phyloP scores from a whole-genome alignment of 2,329 filamentous ascomycete species.

The Myriosclerotinia curreyana region DNA sequence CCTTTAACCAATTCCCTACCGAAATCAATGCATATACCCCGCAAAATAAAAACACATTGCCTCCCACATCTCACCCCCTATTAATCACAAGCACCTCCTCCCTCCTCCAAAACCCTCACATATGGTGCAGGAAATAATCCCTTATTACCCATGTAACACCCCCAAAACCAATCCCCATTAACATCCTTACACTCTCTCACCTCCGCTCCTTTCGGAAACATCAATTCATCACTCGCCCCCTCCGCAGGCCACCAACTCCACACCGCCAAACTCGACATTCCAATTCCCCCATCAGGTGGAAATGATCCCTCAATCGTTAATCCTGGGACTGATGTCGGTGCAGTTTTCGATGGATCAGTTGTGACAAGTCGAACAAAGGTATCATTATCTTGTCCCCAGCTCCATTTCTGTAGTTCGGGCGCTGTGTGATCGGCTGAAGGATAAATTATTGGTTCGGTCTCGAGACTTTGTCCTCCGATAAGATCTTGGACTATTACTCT shows the following conservation, averaged over 20 bases:
- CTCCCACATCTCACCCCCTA: neutral
- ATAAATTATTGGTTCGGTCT: conserved; percentile 46
- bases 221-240: conserved; percentile 65
- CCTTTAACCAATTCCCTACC: neutral
- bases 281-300: conserved; percentile 73
- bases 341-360: conserved; percentile 48
- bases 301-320: conserved; percentile 44
- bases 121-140: conserved; percentile 81
- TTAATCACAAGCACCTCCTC: neutral
- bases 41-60: neutral
- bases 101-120: conserved; percentile 51
- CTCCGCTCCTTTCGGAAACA: conserved; percentile 81
- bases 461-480: conserved; percentile 72
- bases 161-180: conserved; percentile 88
- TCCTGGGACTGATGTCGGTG: conserved; percentile 32
- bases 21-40: neutral
- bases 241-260: conserved; percentile 77
- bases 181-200: conserved; percentile 80
- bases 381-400: conserved; percentile 46
- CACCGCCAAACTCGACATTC: conserved; percentile 58
- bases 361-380: conserved; percentile 50
- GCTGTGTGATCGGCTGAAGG: conserved; percentile 31
- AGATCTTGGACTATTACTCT: conserved; percentile 67
- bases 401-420: conserved; percentile 49
- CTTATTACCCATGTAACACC: conserved; percentile 75